Evolutionary conservation across 257 asterid genomes (phyloP), one percentile per base, ranked within the genome.

Genomic region (Verbascum thapsus): DNA sequence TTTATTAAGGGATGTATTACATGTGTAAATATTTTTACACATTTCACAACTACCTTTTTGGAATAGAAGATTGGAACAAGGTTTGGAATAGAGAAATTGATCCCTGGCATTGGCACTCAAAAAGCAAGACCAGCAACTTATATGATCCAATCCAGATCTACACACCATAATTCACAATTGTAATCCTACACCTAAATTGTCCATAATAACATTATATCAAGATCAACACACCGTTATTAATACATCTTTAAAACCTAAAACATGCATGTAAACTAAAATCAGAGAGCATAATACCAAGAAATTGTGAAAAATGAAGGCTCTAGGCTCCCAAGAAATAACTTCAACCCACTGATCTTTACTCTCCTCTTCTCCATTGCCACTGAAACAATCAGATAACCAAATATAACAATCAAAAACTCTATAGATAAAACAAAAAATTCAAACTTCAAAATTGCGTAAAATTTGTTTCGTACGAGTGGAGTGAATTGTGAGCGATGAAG

Each of bases 271-370:
- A 8, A 38, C 23, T 1, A 57, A 60, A 48, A 45, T 20, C 20
- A 35, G 57, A 53, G 23, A 49, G n/a, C n/a, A n/a, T n/a, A n/a
- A 50, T 68, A 94, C 99, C 99, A 94, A 67, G 70, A 94, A 94
- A 61, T 87, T 82, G 49, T 90, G 99, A 75, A 72, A 89, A 67
- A 94, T 20, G 58, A 64, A 75, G 70, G 99, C 99, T 74, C 99
- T 85, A 3, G 99, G 99, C 80, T 90, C 99, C 98, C 90, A 84
- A 30, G 98, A 90, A 62, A 94, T 74, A 62, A 90, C 71, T 80
- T 94, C 99, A 63, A 78, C 95, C 99, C 99, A 94, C 69, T 83
- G 95, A 81, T 87, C 98, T 72, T 63, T 71, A 61, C 64, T 81
- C 19, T 55, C 88, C 38, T 75, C 88, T 19, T 80, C 88, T 17